Evolutionary conservation across 768 basidiomycete genomes (phyloP), one percentile per base, ranked within the genome.

Genomic region (Suillus cothurnatus): DNA sequence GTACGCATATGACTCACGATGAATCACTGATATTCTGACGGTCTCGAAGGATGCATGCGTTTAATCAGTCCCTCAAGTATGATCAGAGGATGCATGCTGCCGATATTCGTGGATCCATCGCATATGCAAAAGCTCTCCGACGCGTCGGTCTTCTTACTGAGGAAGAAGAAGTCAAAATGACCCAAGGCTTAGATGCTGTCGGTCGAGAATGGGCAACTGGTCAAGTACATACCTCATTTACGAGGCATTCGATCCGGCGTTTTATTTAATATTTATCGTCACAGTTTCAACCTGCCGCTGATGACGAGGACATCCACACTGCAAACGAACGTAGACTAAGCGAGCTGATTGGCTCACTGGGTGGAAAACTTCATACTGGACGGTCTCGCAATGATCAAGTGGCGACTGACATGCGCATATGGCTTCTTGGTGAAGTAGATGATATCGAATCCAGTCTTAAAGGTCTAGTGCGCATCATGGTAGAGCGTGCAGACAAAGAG

Each of bases 301-400:
- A 97, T 70, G 97, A 99, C 71, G 97, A 99, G 73, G 97, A 99
- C 73, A 99, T 99, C 66, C 97, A 99, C 76, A 99, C 97, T 15
- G 97, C 97, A 62, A 99, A 99, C 72, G 97, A 99, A 76, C 88
- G 97, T 56, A 87, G 97, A 49, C 78, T 99, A 69, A 93, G 89
- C 67, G 97, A 99, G 79, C 79, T 99, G 61, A 94, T 99, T 62
- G 97, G 97, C 0, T 82, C 92, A 17, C 86, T 94, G 19, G 95
- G 94, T 6, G 97, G 97, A 4, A 99, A 99, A 78, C 83, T 99
- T 50, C 97, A 99, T 74, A 99, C 97, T 0, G 97, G 97, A 34
- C 88, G 97, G 66, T 97, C 95, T 60, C 86, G 97, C 62, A 99
- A 99, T 77, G 97, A 99, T 75, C 97, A 99, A 76, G 97, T 98